phyloP scores from a whole-genome alignment of 225 moss, liverwort and hornwort genomes.

The Neckera pumila region DNA sequence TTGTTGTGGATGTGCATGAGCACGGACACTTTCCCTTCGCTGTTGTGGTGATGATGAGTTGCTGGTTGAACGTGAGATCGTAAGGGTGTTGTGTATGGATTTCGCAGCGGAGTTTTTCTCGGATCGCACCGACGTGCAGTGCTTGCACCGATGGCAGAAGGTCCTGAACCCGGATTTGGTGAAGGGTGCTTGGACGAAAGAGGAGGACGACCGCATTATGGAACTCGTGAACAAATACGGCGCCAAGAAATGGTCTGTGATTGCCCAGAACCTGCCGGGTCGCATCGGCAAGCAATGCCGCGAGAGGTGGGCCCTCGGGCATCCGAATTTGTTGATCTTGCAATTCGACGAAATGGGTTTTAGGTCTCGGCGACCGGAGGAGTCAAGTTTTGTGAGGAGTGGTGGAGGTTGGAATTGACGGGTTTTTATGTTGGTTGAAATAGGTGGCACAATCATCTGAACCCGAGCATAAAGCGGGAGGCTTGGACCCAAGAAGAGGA shows the following conservation, averaged over 20 bases:
- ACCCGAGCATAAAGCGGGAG: conserved; percentile 94
- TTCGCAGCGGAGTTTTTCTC: conserved; percentile 92
- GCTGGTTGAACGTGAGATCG: not conserved
- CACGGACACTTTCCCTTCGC: not conserved
- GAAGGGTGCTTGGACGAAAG: conserved; percentile 92
- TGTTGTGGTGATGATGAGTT: not conserved
- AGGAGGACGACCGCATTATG: conserved; percentile 97
- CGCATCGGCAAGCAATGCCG: conserved; percentile 98
- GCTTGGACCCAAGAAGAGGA: conserved; percentile 98
- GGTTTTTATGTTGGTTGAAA: not conserved
- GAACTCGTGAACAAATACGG: conserved; percentile 85
- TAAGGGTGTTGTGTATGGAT: not conserved
- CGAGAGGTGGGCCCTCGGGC: conserved; percentile 49
- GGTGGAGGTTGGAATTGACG: not conserved
- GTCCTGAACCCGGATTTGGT: conserved; percentile 84
- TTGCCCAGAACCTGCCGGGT: conserved; percentile 88
- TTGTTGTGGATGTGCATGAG: not conserved
- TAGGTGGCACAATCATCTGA: conserved; percentile 99
- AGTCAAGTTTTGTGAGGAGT: not conserved
- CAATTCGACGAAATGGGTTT: too few relatives aligned
- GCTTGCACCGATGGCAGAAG: conserved; percentile 89
- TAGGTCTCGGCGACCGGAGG: not conserved
- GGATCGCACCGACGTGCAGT: conserved; percentile 79
- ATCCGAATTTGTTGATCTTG: not conserved
- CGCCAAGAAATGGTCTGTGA: conserved; percentile 99